Evolutionary conservation across 441 rosid genomes (phyloP).

Genomic region (Populus hybrid): DNA sequence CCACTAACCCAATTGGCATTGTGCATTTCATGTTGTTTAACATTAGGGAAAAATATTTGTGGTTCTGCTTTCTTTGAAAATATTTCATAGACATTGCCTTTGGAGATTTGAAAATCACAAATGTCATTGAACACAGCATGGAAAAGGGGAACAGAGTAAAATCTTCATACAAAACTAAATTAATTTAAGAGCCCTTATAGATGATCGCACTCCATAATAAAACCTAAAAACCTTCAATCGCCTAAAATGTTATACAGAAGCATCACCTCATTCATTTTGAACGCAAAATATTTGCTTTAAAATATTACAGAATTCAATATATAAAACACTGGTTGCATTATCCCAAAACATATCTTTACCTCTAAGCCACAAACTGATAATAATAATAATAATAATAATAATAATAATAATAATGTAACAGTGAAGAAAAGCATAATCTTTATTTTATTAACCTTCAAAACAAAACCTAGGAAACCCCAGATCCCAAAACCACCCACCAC

Average conservation of each 20-base stretch:
- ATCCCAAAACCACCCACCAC: not conserved
- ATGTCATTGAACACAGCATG: not conserved
- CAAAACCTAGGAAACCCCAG: not conserved
- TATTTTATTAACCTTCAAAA: not conserved
- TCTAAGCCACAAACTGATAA: not conserved
- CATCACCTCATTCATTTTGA: too few species aligned
- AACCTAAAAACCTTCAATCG: not conserved
- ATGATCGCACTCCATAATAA: not conserved
- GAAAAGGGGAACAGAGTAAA: not conserved
- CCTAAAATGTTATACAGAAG: not conserved
- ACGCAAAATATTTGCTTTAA: not conserved
- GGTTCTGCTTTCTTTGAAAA: not conserved
- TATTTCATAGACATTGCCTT: not conserved
- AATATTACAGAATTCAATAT: not conserved
- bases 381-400: too few species aligned
- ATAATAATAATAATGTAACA: too few species aligned
- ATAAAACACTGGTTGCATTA: not conserved
- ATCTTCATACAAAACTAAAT: not conserved
- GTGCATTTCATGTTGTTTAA: not conserved
- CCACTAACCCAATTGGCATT: not conserved
- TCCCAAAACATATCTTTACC: not conserved
- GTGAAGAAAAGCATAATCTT: not conserved
- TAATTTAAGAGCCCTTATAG: not conserved
- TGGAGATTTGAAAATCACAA: not conserved
- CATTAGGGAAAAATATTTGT: not conserved